Percentiles rank a stretch among this genome's conserved stretches.
phyloP scores from a whole-genome alignment of 345 rosid species.

The Geranium rotundifolium region DNA sequence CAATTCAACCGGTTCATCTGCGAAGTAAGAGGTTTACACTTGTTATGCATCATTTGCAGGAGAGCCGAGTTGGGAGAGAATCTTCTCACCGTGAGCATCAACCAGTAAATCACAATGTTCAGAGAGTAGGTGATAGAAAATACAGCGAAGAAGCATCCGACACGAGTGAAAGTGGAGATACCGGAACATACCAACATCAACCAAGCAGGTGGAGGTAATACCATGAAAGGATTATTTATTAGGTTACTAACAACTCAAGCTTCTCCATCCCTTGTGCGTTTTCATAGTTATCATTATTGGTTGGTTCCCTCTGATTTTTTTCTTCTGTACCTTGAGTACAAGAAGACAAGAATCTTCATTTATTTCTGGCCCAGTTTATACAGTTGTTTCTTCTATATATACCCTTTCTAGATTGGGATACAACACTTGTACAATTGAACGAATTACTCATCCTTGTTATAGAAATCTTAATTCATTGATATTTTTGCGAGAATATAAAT shows the following conservation, averaged over 20 bases:
- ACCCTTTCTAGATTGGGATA: not conserved
- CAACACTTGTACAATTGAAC: not conserved
- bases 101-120: slow-evolving; percentile 14
- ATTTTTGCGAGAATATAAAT: slow-evolving; percentile 4
- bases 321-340: slow-evolving; percentile 17
- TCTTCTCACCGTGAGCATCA: slow-evolving; percentile 18
- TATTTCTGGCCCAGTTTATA: slow-evolving; percentile 7
- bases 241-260: slow-evolving; percentile 21
- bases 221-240: slow-evolving; percentile 16
- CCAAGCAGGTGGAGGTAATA: slow-evolving; percentile 34
- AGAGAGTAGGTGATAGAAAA: slow-evolving; percentile 19
- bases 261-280: slow-evolving; percentile 2
- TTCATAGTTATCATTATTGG: not conserved
- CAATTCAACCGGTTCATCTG: not conserved
- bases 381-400: not conserved
- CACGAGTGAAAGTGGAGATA: slow-evolving; percentile 29
- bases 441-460: not conserved
- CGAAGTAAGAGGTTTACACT: too few species aligned
- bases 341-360: slow-evolving; percentile 18
- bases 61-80: slow-evolving; percentile 31
- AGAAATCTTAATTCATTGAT: slow-evolving; percentile 8
- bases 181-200: slow-evolving; percentile 24
- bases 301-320: slow-evolving; percentile 7
- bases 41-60: slow-evolving; percentile 22
- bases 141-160: slow-evolving; percentile 29